Evolutionary conservation across 2,329 filamentous ascomycete genomes (phyloP), one percentile per base, ranked within the genome.

Genomic region (Phaeosphaeria sp.): DNA sequence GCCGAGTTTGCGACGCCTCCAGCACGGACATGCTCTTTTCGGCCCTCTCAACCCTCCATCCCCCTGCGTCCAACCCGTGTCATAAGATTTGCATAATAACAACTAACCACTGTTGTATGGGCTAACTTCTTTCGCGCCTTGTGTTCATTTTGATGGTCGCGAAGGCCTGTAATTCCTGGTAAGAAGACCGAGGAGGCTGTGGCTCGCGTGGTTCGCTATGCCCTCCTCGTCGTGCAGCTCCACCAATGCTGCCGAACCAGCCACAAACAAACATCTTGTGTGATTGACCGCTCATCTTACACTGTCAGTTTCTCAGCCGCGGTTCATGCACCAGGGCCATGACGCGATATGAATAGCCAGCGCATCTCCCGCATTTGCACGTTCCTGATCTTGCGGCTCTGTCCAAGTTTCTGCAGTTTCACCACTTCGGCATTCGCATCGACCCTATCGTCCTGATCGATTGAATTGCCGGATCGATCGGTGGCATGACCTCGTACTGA

Each of bases 291-390:
- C 46, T 54, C 52, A 54, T 54, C 64, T 62, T 62, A 52, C 59
- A 11, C n/a, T 55, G 50, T 57, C 54, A 66, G 59, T 48, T 46
- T 46, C 41, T 60, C 56, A 55, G 60, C 55, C 56, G 36, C 52
- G 39, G 55, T 54, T 55, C 62, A 58, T 65, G 64, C 62, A n/a
- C n/a, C n/a, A 61, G 50, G 55, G 43, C n/a, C 62, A 59, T 64
- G 59, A 60, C 63, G 52, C 57, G 48, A 59, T 47, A 66, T 59
- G 53, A 56, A 62, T 64, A 59, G 60, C 50, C 60, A 65, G 48
- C 64, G 58, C 60, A 65, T 36, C 58, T 55, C 62, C 56, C 63
- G 49, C 57, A 50, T 42, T 15, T 39, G 30, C 33, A 52, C 52
- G 53, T 46, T 53, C 61, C 46, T 58, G 59, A 54, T 52, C 52